Evolutionary conservation across 805 yeast species (phyloP), one percentile per base, ranked within the genome.

Genomic region (Candida yuanshanica): DNA sequence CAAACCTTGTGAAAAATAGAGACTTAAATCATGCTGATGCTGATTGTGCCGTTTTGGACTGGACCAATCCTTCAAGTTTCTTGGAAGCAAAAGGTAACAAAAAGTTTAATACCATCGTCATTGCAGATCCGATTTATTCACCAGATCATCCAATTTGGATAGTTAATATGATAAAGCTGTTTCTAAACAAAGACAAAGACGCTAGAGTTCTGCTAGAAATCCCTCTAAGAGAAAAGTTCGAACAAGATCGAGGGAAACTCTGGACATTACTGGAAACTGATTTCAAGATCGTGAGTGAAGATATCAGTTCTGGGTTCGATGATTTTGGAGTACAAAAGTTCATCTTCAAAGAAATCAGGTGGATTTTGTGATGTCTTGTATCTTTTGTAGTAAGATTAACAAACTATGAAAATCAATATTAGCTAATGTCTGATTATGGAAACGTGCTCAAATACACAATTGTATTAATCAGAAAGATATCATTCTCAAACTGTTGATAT

Each of bases 121-220:
- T 88, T 4, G 83, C 96, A 17, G 99, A 91, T 63, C 96, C 97
- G 0, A 79, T 91, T 2, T 91, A 93, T 59, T 84, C 96, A 0
- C 65, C 81, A 0, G 72, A 76, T 24, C 98, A 91, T 55, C 97
- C 97, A 1, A 58, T 59, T 13, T 76, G 85, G 78, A 78, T 91
- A 1, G 73, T 75, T 5, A 59, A 74, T 37, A 81, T 86, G 72
- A 64, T 90, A 6, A 51, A 54, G 4, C 48, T 52, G 33, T 79
- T 85, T 40, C 52, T 81, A 17, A 58, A 59, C 1, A 42, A 43
- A 11, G 42, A 47, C 2, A 4, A 41, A 1, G 60, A 55, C 3
- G 64, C 83, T 0, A 56, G 72, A 7, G 77, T 89, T 0, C 58
- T 86, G 13, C 58, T 91, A 7, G 89, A 89, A 59, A 65, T 93